Conservation (phyloP, 345 rosid genomes). For the Salix brachista region DNA sequence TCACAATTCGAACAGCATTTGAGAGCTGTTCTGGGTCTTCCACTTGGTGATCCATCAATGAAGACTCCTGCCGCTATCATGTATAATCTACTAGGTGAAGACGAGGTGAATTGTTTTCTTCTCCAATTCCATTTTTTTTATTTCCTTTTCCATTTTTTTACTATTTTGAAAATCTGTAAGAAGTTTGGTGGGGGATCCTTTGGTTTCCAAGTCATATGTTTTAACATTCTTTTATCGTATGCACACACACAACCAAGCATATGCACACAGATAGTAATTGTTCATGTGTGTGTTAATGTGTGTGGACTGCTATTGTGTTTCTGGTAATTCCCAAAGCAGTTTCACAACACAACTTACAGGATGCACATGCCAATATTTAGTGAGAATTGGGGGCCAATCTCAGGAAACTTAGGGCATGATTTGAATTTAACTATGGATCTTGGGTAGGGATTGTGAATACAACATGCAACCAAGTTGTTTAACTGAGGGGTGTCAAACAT, state of each 20-base stretch:
- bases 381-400: neutral
- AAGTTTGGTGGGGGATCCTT: neutral
- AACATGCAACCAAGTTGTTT: neutral
- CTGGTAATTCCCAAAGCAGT: neutral
- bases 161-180: neutral
- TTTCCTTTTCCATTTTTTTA: neutral
- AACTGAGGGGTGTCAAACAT: neutral
- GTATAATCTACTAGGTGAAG: constrained; percentile 93
- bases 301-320: neutral
- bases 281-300: neutral
- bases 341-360: neutral
- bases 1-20: constrained; percentile 93
- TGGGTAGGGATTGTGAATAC: neutral
- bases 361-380: neutral
- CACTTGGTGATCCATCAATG: constrained; percentile 97
- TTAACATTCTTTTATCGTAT: neutral
- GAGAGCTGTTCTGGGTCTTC: constrained; percentile 87
- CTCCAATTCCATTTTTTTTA: neutral
- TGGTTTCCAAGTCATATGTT: neutral
- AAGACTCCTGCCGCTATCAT: constrained; percentile 82
- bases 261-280: neutral
- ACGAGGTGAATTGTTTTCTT: constrained; percentile 45
- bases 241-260: neutral
- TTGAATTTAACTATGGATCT: neutral
- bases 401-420: neutral